phyloP scores from a whole-genome alignment of 768 basidiomycete species.

The Leucosporidium creatinivorum region DNA sequence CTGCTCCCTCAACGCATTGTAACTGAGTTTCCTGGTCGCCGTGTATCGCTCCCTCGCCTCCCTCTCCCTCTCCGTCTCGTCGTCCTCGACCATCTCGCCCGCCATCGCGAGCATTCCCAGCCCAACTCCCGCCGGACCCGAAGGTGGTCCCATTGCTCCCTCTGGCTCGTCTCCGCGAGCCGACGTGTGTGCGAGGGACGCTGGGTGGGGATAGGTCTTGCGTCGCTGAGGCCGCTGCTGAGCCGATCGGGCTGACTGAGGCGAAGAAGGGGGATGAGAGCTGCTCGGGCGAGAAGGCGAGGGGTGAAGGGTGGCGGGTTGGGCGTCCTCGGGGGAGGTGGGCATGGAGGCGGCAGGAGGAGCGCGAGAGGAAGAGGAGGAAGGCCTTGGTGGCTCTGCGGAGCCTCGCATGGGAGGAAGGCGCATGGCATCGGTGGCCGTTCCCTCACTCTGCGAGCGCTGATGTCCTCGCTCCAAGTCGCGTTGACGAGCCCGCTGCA shows the following conservation, averaged over 20 bases:
- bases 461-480: not conserved
- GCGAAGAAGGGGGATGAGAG: not conserved
- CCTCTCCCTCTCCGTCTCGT: not conserved
- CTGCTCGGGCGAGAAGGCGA: not conserved
- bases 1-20: no score
- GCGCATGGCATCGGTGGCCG: conserved; percentile 5
- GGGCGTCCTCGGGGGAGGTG: no score
- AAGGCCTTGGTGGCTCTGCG: no score
- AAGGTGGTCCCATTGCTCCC: not conserved
- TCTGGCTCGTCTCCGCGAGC: not conserved
- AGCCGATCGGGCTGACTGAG: conserved; percentile 2
- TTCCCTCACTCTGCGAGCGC: conserved; percentile 2
- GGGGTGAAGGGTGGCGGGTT: not conserved
- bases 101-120: conserved; percentile 14
- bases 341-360: no score
- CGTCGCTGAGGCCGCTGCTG: not conserved
- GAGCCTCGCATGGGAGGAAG: not conserved
- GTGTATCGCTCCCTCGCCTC: not conserved
- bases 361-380: no score
- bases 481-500: not conserved
- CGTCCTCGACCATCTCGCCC: conserved; percentile 1
- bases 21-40: not conserved
- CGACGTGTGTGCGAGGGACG: not conserved
- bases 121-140: not conserved
- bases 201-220: not conserved